Conservation (phyloP, 805 yeast genomes). For the Kodamaea jinghongensis region DNA sequence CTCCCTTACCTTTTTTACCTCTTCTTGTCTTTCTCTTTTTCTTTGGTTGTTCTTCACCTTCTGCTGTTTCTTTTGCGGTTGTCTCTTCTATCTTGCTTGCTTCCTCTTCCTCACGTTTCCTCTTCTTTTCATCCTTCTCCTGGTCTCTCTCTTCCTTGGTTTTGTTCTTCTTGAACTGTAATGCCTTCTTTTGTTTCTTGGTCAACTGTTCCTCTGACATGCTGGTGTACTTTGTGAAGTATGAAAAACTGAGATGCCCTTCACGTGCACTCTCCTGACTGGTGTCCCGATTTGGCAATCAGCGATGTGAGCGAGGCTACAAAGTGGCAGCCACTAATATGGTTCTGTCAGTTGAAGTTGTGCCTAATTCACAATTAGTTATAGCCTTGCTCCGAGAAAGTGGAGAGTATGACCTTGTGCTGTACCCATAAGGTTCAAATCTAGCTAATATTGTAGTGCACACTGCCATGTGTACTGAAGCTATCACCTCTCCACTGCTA, state of each 20-base stretch:
- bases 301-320: no score
- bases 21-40: slow-evolving; percentile 76
- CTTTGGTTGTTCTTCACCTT: slow-evolving; percentile 35
- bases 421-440: no score
- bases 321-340: no score
- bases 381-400: no score
- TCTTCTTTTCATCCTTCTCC: slow-evolving; percentile 29
- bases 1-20: slow-evolving; percentile 70
- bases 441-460: no score
- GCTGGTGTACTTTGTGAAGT: background rate
- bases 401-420: no score
- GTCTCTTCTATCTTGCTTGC: slow-evolving; percentile 17
- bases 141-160: slow-evolving; percentile 40
- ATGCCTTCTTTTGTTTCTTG: slow-evolving; percentile 65
- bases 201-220: slow-evolving; percentile 42
- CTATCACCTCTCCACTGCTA: no score
- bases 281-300: no score
- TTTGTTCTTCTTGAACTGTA: slow-evolving; percentile 49
- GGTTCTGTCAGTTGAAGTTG: no score
- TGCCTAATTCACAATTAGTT: no score
- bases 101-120: slow-evolving; percentile 29
- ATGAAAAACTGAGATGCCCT: slow-evolving; percentile 5
- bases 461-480: no score
- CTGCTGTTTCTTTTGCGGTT: slow-evolving; percentile 12
- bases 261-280: background rate